Conservation (phyloP, 2,329 filamentous ascomycete species). For the Fusarium dlaminii region DNA sequence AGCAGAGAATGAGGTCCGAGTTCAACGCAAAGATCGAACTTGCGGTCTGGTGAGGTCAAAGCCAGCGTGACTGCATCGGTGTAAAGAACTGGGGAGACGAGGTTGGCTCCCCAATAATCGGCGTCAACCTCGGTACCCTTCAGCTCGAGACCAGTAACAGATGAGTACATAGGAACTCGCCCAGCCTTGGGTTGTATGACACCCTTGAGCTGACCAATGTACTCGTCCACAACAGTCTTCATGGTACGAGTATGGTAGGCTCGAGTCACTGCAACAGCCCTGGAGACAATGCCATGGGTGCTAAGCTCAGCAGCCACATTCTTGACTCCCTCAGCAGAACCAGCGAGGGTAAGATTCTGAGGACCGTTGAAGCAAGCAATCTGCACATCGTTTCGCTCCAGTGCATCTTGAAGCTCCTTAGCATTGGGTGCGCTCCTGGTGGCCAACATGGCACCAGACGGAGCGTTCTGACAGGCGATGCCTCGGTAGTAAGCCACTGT, state of each 20-base stretch:
- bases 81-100: constrained; percentile 37
- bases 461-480: constrained; percentile 36
- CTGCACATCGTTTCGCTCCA: constrained; percentile 32
- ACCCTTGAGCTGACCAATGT: constrained; percentile 24
- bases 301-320: constrained; percentile 27
- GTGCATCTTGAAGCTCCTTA: constrained; percentile 26
- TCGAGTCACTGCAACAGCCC: constrained; percentile 33
- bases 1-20: constrained; percentile 35
- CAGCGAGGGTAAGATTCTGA: constrained; percentile 36
- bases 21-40: constrained; percentile 32
- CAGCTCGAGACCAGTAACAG: constrained; percentile 26
- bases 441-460: constrained; percentile 29
- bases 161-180: constrained; percentile 34
- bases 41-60: constrained; percentile 20
- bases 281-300: constrained; percentile 26
- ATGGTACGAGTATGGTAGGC: constrained; percentile 35
- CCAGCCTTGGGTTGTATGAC: constrained; percentile 23
- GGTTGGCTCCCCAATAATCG: constrained; percentile 36
- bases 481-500: constrained; percentile 35
- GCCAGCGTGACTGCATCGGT: constrained; percentile 37
- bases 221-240: constrained; percentile 32
- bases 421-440: constrained; percentile 27
- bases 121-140: constrained; percentile 35
- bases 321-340: constrained; percentile 28
- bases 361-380: constrained; percentile 39